Conservation (phyloP, 1,139 yeast genomes). For the Trichomonascaceae sp. region DNA sequence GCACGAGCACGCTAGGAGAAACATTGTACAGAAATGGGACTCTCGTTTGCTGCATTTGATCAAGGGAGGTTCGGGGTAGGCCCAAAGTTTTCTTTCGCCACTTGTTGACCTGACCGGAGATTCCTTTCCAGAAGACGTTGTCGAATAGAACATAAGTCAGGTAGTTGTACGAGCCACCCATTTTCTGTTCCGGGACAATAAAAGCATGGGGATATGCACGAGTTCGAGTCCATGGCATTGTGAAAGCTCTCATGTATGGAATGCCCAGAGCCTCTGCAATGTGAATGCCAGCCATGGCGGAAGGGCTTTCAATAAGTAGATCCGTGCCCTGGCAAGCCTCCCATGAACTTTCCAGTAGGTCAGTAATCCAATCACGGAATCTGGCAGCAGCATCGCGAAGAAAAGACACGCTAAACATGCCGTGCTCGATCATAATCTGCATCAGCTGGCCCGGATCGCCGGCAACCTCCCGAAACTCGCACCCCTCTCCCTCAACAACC, state of each 20-base stretch:
- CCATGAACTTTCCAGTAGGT: slow-evolving; percentile 63
- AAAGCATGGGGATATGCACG: slow-evolving; percentile 95
- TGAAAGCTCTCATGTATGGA: slow-evolving; percentile 88
- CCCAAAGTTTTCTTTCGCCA: slow-evolving; percentile 67
- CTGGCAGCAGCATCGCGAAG: slow-evolving; percentile 69
- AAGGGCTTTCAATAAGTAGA: slow-evolving; percentile 80
- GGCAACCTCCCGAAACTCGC: slow-evolving; percentile 62
- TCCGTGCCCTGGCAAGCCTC: slow-evolving; percentile 75
- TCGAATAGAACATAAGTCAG: slow-evolving; percentile 89
- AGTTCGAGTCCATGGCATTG: slow-evolving; percentile 98
- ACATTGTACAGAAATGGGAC: slow-evolving; percentile 85
- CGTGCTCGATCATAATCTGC: slow-evolving; percentile 87
- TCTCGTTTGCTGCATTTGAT: slow-evolving; percentile 56
- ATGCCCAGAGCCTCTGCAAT: slow-evolving; percentile 84
- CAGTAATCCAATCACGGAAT: slow-evolving; percentile 71
- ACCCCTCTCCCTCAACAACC: slow-evolving; percentile 58
- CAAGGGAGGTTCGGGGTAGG: slow-evolving; percentile 57
- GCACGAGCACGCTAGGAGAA: slow-evolving; percentile 79
- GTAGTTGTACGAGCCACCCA: slow-evolving; percentile 87
- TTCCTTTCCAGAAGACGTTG: slow-evolving; percentile 88
- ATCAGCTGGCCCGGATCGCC: slow-evolving; percentile 90
- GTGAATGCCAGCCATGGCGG: slow-evolving; percentile 92
- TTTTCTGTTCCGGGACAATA: slow-evolving; percentile 83
- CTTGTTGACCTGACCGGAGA: slow-evolving; percentile 71
- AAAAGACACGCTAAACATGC: slow-evolving; percentile 72